Percentiles rank a stretch among this genome's conserved stretches.
Evolutionary conservation across 345 rosid genomes (phyloP).

Genomic region (Gossypium stocksii): DNA sequence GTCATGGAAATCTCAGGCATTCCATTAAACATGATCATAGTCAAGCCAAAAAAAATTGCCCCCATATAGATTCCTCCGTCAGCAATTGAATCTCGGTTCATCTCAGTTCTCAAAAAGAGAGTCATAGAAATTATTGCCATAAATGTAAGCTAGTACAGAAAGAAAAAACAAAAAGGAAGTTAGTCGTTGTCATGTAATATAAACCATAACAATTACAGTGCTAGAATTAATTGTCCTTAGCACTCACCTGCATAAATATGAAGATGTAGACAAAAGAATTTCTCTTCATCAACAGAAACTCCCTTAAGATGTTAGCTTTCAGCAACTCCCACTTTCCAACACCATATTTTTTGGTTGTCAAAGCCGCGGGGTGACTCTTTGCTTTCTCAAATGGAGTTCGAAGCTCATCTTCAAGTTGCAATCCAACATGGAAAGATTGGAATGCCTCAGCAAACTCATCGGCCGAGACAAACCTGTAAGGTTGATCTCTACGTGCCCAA

Average conservation of each 20-base stretch:
- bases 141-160: constrained; percentile 30
- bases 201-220: neutral
- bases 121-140: constrained; percentile 39
- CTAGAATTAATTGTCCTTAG: neutral
- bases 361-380: constrained; percentile 73
- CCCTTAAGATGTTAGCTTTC: constrained; percentile 57
- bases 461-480: constrained; percentile 56
- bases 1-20: constrained; percentile 73
- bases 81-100: constrained; percentile 34
- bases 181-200: constrained; percentile 6
- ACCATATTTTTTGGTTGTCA: constrained; percentile 54
- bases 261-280: constrained; percentile 67
- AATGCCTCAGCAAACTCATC: constrained; percentile 67
- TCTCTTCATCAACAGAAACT: constrained; percentile 67
- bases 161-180: constrained; percentile 7
- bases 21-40: constrained; percentile 59
- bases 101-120: constrained; percentile 55
- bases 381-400: constrained; percentile 47
- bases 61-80: constrained; percentile 59
- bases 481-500: constrained; percentile 52
- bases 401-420: constrained; percentile 43
- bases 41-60: constrained; percentile 56
- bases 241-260: constrained; percentile 59
- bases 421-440: constrained; percentile 54
- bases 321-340: constrained; percentile 49